Evolutionary conservation across 1,139 yeast genomes (phyloP).

Genomic region (Entelexis paramagnoliae): DNA sequence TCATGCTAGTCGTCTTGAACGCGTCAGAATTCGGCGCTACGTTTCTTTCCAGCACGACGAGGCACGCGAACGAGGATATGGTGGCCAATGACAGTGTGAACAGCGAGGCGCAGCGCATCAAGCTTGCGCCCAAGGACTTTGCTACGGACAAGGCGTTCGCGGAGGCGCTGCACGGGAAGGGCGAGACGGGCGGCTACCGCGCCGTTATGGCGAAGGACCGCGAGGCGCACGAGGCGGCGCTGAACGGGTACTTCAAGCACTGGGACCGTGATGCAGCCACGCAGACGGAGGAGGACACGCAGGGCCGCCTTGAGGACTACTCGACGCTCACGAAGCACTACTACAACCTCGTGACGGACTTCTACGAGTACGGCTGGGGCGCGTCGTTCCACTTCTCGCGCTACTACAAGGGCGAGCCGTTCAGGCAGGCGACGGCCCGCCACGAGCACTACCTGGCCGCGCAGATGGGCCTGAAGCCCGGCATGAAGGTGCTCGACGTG

Average conservation of each 20-base stretch:
- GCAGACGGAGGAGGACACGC: slow-evolving; percentile 57
- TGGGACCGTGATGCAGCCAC: slow-evolving; percentile 60
- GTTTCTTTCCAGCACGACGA: not conserved
- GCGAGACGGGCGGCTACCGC: slow-evolving; percentile 55
- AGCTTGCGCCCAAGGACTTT: slow-evolving; percentile 35
- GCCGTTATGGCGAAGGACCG: slow-evolving; percentile 71
- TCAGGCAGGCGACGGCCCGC: slow-evolving; percentile 88
- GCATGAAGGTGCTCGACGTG: slow-evolving; percentile 87
- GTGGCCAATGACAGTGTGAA: slow-evolving; percentile 2
- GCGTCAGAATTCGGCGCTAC: not conserved
- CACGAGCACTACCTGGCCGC: slow-evolving; percentile 93
- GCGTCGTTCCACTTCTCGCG: slow-evolving; percentile 96
- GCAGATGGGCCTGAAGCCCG: slow-evolving; percentile 68
- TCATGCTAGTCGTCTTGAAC: not conserved
- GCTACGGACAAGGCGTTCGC: slow-evolving; percentile 49
- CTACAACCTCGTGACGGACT: slow-evolving; percentile 93
- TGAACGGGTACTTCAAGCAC: slow-evolving; percentile 85
- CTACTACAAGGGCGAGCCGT: slow-evolving; percentile 86
- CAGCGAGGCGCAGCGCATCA: slow-evolving; percentile 18
- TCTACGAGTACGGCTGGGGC: slow-evolving; percentile 99
- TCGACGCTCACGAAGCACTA: slow-evolving; percentile 88
- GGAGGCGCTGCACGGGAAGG: slow-evolving; percentile 73
- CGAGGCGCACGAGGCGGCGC: slow-evolving; percentile 73
- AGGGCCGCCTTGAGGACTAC: slow-evolving; percentile 70
- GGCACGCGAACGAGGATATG: not conserved